Percentiles rank a stretch among this genome's conserved stretches.
Conservation (phyloP, 1,139 yeast genomes). For the Protomyces gravidus region DNA sequence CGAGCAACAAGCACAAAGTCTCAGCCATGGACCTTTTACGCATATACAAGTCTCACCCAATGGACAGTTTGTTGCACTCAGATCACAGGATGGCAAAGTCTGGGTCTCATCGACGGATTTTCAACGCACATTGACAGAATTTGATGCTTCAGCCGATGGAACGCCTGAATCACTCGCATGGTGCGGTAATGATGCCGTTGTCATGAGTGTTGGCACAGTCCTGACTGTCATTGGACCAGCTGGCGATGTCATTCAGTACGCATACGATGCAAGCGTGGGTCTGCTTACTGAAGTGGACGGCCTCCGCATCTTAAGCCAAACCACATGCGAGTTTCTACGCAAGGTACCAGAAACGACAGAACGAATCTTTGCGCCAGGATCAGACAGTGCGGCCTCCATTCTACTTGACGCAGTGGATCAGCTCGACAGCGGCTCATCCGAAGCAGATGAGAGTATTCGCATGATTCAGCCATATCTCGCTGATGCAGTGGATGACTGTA, state of each 20-base stretch:
- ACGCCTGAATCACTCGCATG: conserved; percentile 52
- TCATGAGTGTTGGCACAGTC: conserved; percentile 57
- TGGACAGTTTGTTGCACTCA: conserved; percentile 57
- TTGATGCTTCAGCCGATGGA: conserved; percentile 38
- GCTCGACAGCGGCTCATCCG: conserved; percentile 64
- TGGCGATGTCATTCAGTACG: conserved; percentile 53
- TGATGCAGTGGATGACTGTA: conserved; percentile 65
- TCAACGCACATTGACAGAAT: conserved; percentile 52
- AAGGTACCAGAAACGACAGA: conserved; percentile 59
- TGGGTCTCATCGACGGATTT: conserved; percentile 55
- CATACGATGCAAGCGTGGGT: conserved; percentile 44
- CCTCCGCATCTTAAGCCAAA: conserved; percentile 56
- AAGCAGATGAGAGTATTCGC: conserved; percentile 74
- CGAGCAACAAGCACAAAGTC: conserved; percentile 37
- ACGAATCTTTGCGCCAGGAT: conserved; percentile 73
- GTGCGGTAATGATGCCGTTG: conserved; percentile 85
- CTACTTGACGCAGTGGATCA: conserved; percentile 77
- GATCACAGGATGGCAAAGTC: conserved; percentile 48
- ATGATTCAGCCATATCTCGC: conserved; percentile 53
- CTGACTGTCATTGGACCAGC: conserved; percentile 68
- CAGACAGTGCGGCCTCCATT: conserved; percentile 77
- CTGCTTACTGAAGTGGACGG: conserved; percentile 65
- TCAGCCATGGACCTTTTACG: conserved; percentile 59
- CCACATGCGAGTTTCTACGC: conserved; percentile 58
- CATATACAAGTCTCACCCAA: conserved; percentile 56